phyloP scores from a whole-genome alignment of 768 basidiomycete genomes.

The Boletus sp. region DNA sequence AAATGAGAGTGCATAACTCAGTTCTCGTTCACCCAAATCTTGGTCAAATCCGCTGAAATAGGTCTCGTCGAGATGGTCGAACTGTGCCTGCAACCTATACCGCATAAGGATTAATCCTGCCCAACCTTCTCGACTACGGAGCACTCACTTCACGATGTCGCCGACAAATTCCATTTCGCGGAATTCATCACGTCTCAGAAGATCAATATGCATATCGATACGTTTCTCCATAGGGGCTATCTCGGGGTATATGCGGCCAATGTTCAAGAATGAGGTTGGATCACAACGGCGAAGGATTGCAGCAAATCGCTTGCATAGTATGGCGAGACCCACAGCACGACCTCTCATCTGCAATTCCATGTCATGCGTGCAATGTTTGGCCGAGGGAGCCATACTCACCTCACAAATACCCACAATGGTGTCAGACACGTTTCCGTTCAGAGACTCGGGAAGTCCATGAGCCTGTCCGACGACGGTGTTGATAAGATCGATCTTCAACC shows the following conservation, averaged over 20 bases:
- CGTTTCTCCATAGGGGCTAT: conserved; percentile 86
- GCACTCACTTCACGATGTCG: conserved; percentile 79
- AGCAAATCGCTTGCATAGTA: conserved; percentile 86
- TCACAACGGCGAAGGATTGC: conserved; percentile 79
- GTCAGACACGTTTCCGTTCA: conserved; percentile 81
- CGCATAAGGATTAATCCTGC: neutral
- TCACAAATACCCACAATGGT: conserved; percentile 93
- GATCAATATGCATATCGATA: conserved; percentile 88
- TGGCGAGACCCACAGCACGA: conserved; percentile 75
- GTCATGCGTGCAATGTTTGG: neutral
- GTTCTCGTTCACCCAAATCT: conserved; percentile 87
- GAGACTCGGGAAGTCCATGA: conserved; percentile 81
- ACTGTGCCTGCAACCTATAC: conserved; percentile 85
- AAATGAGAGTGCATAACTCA: conserved; percentile 76
- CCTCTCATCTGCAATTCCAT: conserved; percentile 65
- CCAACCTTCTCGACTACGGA: neutral
- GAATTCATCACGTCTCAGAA: conserved; percentile 86
- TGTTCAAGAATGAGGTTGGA: conserved; percentile 80
- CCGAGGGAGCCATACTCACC: conserved; percentile 40
- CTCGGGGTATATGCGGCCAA: conserved; percentile 82
- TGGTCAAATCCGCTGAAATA: conserved; percentile 82
- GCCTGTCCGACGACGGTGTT: conserved; percentile 78
- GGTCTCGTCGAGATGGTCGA: conserved; percentile 87
- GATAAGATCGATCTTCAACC: conserved; percentile 84
- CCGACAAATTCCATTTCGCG: conserved; percentile 90